Conservation (phyloP, 78 protist genomes). For the Emiliania huxleyi region DNA sequence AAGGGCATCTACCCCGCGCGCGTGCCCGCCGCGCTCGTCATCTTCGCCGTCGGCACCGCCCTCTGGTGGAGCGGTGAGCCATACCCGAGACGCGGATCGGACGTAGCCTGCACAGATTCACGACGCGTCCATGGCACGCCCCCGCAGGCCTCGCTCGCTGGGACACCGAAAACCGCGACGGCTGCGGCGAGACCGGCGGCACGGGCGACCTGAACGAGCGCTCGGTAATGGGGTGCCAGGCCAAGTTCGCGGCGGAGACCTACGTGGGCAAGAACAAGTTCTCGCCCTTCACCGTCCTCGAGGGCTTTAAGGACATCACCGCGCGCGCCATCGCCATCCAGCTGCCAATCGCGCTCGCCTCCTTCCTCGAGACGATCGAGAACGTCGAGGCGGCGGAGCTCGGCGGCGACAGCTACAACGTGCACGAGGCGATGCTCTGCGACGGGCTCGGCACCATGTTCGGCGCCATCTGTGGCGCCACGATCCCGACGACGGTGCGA, state of each 20-base stretch:
- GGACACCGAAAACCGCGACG: background rate
- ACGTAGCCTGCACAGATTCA: too few relatives aligned
- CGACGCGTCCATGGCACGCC: too few relatives aligned
- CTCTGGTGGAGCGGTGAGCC: too few relatives aligned
- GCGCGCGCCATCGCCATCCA: background rate
- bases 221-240: background rate
- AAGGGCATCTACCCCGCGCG: background rate
- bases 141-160: background rate
- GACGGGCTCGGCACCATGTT: background rate
- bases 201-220: background rate
- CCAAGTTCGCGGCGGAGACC: background rate
- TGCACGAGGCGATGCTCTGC: background rate
- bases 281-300: background rate
- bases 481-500: background rate
- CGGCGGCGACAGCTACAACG: background rate
- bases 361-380: slow-evolving; percentile 13
- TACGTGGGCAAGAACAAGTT: background rate
- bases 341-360: background rate
- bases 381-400: background rate
- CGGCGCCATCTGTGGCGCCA: background rate
- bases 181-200: too few relatives aligned
- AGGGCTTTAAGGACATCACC: background rate
- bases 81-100: too few relatives aligned
- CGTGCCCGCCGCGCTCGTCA: background rate
- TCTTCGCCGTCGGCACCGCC: background rate